Evolutionary conservation across 805 yeast genomes (phyloP), one percentile per base, ranked within the genome.

Genomic region (Wickerhamomyces bisporus): DNA sequence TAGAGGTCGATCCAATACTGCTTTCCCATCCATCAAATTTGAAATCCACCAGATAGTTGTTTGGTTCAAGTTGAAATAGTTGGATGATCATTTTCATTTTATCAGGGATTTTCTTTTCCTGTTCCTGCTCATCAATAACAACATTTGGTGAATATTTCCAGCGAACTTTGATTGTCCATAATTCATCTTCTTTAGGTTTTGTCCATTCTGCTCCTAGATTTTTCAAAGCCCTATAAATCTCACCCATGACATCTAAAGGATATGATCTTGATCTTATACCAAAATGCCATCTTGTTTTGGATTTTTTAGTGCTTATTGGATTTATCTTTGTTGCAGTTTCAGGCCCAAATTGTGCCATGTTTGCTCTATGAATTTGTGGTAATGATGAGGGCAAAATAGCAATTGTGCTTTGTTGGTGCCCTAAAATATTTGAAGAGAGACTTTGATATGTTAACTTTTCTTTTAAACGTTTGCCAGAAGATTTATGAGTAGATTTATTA

Each of bases 231-330:
- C 96, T 73, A 64, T 93, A 93, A 31, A 93, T 89, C 59, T 93
- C 98, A 20, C 97, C 96, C 98, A 93, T 93, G 4, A 93, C 98
- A 61, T 93, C 98, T 50, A 93, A 70, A 25, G 98, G 98, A 58
- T 93, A 93, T 1, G 96, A 86, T 53, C 97, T 73, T 8, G 96
- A 87, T 57, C 98, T 73, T 43, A 93, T 93, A 48, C 98, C 98
- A 57, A 93, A 93, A 68, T 93, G 98, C 98, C 98, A 93, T 62
- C 95, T 79, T 6, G 96, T 86, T 62, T 88, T 91, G 44, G 91
- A 84, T 60, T 86, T 87, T 60, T 91, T 88, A 33, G 83, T 71
- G 18, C 81, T 71, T 16, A 79, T 67, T 9, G 86, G 80, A 30
- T 70, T 68, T 25, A 66, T 66, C 47, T 65, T 66, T 7, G 68